phyloP scores from a whole-genome alignment of 768 basidiomycete genomes.

The Hirschioporus abietinus region DNA sequence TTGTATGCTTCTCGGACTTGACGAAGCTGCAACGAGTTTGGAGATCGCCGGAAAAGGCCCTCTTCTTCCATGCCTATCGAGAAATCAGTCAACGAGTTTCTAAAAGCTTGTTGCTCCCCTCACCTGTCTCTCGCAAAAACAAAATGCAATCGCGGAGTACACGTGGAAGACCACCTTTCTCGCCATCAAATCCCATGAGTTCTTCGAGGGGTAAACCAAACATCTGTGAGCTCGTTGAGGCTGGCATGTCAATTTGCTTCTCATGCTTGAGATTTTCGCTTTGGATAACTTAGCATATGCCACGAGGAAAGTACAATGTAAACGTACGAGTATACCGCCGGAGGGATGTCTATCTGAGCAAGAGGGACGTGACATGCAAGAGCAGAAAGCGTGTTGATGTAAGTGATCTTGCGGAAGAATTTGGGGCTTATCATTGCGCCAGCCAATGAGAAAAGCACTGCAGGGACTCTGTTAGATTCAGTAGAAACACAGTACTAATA shows the following conservation, averaged over 20 bases:
- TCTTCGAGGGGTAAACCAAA: slow-evolving; percentile 83
- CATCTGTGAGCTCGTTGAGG: slow-evolving; percentile 51
- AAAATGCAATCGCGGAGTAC: slow-evolving; percentile 73
- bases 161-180: slow-evolving; percentile 77
- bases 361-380: slow-evolving; percentile 73
- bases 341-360: slow-evolving; percentile 84
- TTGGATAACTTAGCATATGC: slow-evolving; percentile 5
- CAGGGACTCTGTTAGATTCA: slow-evolving; percentile 11
- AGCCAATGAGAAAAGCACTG: slow-evolving; percentile 86
- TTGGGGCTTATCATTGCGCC: slow-evolving; percentile 89
- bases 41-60: slow-evolving; percentile 81
- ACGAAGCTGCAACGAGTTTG: slow-evolving; percentile 59
- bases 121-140: slow-evolving; percentile 58
- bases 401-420: slow-evolving; percentile 81
- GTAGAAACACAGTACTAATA: not conserved
- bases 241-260: slow-evolving; percentile 59
- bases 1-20: slow-evolving; percentile 84
- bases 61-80: slow-evolving; percentile 55
- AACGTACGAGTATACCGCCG: slow-evolving; percentile 75
- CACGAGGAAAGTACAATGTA: not conserved
- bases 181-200: slow-evolving; percentile 78
- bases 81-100: not conserved
- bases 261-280: slow-evolving; percentile 82
- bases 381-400: slow-evolving; percentile 71
- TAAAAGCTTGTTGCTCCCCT: not conserved